These are phyloP conservation scores for Leccinum broughii DNA, from an alignment of 768 basidiomycete genomes.

Conservation along the genomic window DNA sequence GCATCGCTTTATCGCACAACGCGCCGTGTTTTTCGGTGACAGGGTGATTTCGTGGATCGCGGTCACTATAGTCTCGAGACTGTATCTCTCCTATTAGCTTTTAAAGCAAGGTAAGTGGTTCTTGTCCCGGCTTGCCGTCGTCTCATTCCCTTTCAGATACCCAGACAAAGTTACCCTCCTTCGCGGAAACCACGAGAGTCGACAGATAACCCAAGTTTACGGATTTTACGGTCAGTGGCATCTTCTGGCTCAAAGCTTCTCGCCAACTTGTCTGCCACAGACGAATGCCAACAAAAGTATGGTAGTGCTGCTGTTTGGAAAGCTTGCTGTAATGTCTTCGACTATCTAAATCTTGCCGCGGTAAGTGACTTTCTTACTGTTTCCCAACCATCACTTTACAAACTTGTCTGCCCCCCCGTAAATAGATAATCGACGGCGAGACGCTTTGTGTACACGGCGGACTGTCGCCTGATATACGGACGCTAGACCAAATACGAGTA, in stretches of 20 bases:
- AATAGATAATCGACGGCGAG: constrained; percentile 89
- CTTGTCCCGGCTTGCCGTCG: not conserved
- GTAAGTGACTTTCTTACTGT: constrained; percentile 43
- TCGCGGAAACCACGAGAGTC: constrained; percentile 93
- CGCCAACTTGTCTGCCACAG: constrained; percentile 37
- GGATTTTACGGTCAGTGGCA: constrained; percentile 83
- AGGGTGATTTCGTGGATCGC: constrained; percentile 98
- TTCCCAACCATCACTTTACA: not conserved
- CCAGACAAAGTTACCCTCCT: constrained; percentile 91
- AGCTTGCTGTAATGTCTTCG: constrained; percentile 95
- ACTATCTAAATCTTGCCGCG: constrained; percentile 92
- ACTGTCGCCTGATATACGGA: constrained; percentile 92
- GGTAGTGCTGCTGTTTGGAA: constrained; percentile 96
- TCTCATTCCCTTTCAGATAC: constrained; percentile 53
- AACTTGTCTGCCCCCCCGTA: too few relatives aligned
- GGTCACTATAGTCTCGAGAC: constrained; percentile 97
- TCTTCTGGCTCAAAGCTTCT: not conserved
- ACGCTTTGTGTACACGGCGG: constrained; percentile 96
- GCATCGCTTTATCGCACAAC: not conserved
- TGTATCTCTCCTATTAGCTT: constrained; percentile 80
- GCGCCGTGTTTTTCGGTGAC: not conserved
- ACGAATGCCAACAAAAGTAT: constrained; percentile 98
- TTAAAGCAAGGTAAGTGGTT: constrained; percentile 76
- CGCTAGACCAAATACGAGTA: constrained; percentile 91
- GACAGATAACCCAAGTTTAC: constrained; percentile 98